A percentile compares a stretch with the other conserved stretches of the same genome.
Conservation (phyloP, 805 yeast species). For the Saccharomycopsis sp. region DNA sequence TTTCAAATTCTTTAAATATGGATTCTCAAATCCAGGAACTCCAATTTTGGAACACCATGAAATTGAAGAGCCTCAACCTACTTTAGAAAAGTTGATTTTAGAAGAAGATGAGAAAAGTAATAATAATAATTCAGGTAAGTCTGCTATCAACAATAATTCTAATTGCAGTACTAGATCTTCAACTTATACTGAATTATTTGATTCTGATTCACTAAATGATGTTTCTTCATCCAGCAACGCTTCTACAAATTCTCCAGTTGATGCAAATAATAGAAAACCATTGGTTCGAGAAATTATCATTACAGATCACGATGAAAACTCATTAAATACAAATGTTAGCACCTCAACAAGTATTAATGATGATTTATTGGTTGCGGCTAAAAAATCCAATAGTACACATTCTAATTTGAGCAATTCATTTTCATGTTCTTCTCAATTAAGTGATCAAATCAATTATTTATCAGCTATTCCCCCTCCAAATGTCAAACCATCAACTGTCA, state of each 20-base stretch:
- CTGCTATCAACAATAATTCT: background rate
- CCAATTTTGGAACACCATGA: background rate
- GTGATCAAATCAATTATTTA: conserved; percentile 5
- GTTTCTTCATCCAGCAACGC: background rate
- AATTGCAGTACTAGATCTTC: background rate
- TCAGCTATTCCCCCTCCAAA: conserved; percentile 8
- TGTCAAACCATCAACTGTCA: conserved; percentile 5
- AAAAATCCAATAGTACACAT: no score
- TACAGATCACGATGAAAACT: no score
- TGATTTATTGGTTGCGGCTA: no score
- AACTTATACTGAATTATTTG: background rate
- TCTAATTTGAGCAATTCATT: no score
- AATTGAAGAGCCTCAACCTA: background rate
- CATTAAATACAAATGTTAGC: no score
- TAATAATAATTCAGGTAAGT: background rate
- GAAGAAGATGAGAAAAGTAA: background rate
- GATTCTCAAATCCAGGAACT: conserved; percentile 7
- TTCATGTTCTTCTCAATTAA: no score
- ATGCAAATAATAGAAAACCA: no score
- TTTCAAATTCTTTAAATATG: conserved; percentile 15
- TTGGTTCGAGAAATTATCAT: no score
- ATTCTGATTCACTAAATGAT: background rate
- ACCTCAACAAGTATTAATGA: no score
- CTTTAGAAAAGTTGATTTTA: no score
- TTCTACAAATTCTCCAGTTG: no score